Percentiles rank a stretch among this genome's conserved stretches.
Evolutionary conservation across 768 basidiomycete species (phyloP).

Genomic region (Kwoniella dendrophila): DNA sequence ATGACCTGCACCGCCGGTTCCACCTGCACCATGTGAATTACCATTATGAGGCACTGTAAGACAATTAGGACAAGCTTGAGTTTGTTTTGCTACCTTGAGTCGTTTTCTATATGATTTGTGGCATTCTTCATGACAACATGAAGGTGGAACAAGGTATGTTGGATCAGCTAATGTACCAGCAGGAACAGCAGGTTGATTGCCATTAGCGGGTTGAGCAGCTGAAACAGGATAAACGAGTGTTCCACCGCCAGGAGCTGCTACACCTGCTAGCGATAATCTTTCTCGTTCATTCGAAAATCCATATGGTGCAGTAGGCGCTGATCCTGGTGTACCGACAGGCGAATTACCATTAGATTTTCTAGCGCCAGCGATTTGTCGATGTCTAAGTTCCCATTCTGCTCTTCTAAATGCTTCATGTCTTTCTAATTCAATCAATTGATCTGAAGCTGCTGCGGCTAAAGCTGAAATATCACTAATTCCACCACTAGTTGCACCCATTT

Average conservation of each 20-base stretch:
- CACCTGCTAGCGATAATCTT: conserved; percentile 35
- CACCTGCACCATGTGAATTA: conserved; percentile 13
- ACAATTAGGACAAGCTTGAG: conserved; percentile 55
- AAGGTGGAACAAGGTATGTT: conserved; percentile 57
- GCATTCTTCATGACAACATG: conserved; percentile 60
- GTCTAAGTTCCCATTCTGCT: conserved; percentile 81
- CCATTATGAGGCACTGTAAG: conserved; percentile 38
- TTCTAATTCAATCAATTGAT: conserved; percentile 86
- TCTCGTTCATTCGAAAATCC: conserved; percentile 51
- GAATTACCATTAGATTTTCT: conserved; percentile 45
- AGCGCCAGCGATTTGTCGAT: conserved; percentile 62
- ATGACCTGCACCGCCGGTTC: conserved; percentile 21
- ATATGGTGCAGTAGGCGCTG: conserved; percentile 25
- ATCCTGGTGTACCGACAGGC: conserved; percentile 46
- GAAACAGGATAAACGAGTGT: conserved; percentile 55
- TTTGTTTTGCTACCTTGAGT: conserved; percentile 56
- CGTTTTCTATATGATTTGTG: conserved; percentile 59
- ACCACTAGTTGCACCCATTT: conserved; percentile 37
- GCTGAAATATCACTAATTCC: conserved; percentile 57
- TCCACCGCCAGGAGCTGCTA: conserved; percentile 38
- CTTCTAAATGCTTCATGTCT: conserved; percentile 77
- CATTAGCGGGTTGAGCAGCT: conserved; percentile 52
- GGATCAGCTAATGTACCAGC: conserved; percentile 56
- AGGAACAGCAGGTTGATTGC: conserved; percentile 53
- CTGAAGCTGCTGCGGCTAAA: conserved; percentile 68